Conservation (phyloP, 768 basidiomycete species). For the Agaricus subrufescens region DNA sequence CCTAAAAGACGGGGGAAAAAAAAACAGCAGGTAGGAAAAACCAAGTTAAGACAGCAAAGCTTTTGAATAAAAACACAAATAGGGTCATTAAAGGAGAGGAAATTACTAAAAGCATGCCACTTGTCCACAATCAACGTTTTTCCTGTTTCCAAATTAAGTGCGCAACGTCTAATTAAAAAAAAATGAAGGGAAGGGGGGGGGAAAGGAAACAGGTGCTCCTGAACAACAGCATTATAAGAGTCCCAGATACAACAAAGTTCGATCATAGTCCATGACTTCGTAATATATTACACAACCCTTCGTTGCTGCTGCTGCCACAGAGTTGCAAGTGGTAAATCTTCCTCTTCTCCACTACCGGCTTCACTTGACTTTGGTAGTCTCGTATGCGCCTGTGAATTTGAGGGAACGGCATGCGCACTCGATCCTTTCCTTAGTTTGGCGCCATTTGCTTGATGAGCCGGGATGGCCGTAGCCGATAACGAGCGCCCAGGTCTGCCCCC, state of each 20-base stretch:
- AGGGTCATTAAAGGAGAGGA: slow-evolving; percentile 1
- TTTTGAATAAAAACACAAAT: slow-evolving; percentile 6
- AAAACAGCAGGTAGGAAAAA: slow-evolving; percentile 8
- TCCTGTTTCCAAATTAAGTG: slow-evolving; percentile 6
- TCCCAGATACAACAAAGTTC: not conserved
- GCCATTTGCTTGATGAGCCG: slow-evolving; percentile 38
- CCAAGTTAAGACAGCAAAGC: slow-evolving; percentile 4
- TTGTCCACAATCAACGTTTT: slow-evolving; percentile 7
- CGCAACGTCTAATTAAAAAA: slow-evolving; percentile 7
- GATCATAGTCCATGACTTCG: slow-evolving; percentile 7
- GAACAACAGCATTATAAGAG: not conserved
- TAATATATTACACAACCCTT: slow-evolving; percentile 25
- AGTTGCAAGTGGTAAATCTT: slow-evolving; percentile 75
- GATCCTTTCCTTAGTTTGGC: slow-evolving; percentile 53
- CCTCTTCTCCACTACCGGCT: slow-evolving; percentile 48
- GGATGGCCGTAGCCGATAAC: slow-evolving; percentile 58
- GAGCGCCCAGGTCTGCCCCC: slow-evolving; percentile 56
- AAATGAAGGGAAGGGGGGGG: not conserved
- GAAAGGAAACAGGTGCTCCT: not conserved
- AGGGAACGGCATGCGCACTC: slow-evolving; percentile 57
- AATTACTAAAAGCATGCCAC: not conserved
- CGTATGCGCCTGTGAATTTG: slow-evolving; percentile 40
- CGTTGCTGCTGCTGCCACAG: slow-evolving; percentile 77
- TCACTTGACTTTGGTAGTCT: slow-evolving; percentile 20
- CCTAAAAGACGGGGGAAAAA: not conserved